Base-by-base conservation (phyloP, 225 moss, liverwort and hornwort genomes). In the Pseudisothecium myosuroides region DNA sequence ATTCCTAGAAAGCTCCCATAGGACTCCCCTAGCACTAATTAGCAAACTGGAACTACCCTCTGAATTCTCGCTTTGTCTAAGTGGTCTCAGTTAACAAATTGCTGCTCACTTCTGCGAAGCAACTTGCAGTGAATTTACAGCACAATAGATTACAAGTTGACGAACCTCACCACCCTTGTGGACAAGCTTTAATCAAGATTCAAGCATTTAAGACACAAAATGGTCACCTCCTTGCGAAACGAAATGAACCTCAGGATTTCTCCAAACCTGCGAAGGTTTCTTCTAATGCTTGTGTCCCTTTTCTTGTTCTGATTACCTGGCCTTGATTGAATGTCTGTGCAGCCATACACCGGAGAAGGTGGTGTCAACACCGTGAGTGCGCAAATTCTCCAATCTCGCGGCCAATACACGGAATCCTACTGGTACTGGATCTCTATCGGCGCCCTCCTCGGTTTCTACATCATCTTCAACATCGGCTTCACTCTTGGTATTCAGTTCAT, bases 341-440 rank as follows among this genome's bases (percentile, higher is more conserved):
- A 93, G 93, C 88, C 91, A 54, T 86, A 86, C 67, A 39, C 17
- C 10, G 89, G 88, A 67, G 3, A 0, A 10, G 75, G 62, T 18
- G 83, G 85, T 26, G 87, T 82, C 3, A 49, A 58, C n/a, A 89
- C 92, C 11, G n/a, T 95, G 39, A 94, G 95, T 81, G 89, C 58
- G 15, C 67, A 82, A 76, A 88, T 92, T 54, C 85, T 95, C n/a
- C 54, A 81, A 80, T 67, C 90, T 64, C 83, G 58, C 27, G 95
- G 95, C 37, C 93, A 92, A 43, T 90, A 75, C 80, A 14, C 87
- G 9, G 13, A 92, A 31, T 75, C 92, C 6, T 90, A 92, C 32
- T 94, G 92, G 93, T 95, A 95, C 64, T 95, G 95, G 95, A 93
- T 93, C 26, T 74, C 88, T 39, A 26, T 94, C 55, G 92, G 80